Base-by-base conservation (phyloP, 2,329 filamentous ascomycete species). In the Colletotrichum sp. region DNA sequence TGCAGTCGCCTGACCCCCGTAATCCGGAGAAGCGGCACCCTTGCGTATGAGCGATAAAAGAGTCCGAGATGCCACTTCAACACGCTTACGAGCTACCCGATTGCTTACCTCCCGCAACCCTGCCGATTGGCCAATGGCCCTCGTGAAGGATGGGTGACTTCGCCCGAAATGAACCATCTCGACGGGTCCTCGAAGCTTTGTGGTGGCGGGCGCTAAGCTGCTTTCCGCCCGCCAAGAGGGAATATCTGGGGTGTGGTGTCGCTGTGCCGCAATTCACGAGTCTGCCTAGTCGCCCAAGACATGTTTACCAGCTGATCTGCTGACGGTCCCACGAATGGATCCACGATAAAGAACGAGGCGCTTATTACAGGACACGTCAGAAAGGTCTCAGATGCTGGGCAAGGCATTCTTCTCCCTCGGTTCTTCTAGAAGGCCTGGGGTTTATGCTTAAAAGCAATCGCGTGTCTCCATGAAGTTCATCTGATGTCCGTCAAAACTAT, bases 131-230 rank as follows among this genome's bases (percentile, higher is more conserved):
- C 49, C 16, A n/a, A 12, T 28, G 9, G 21, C 7, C 5, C 9
- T 8, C 21, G 10, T 52, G 18, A 13, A 69, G 49, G 59, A 65
- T 44, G 64, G 64, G 62, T 13, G 10, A 44, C 16, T 69, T 76
- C 73, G 70, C 73, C 73, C 73, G 73, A 73, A 65, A 34, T 60
- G 59, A 60, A 73, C 30, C 26, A 57, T 15, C 26, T 21, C 55
- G 21, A 30, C 55, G 7, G 39, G 44, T 28, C 15, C 15, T 30
- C 18, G 63, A 76, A 73, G 73, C 64, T 63, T 73, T 63, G 52
- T n/a, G 32, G 34, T 44, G 70, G 63, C 73, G 32, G 34, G 49
- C 26, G 39, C 59, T 32, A 59, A 24, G 18, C 26, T n/a, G 18
- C 18, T 34, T 57, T 49, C 39, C 39, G 36, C 18, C 26, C 28